phyloP scores from a whole-genome alignment of 116 monocot genomes.

The Dioscorea cayenensis region DNA sequence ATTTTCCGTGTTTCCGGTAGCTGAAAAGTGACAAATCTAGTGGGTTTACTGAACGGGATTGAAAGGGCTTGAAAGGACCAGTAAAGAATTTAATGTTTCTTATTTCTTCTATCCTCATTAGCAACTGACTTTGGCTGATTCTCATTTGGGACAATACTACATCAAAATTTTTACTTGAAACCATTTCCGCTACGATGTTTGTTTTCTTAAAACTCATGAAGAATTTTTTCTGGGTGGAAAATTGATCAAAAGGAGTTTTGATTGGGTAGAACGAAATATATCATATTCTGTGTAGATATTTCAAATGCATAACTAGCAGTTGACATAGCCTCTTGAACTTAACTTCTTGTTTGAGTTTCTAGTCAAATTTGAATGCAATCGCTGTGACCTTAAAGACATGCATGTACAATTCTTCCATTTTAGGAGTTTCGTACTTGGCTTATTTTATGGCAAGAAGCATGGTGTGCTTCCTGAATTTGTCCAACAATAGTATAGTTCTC shows the following conservation, averaged over 20 bases:
- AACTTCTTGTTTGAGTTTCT: too few relatives aligned
- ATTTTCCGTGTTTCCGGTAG: too few relatives aligned
- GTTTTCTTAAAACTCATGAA: not conserved
- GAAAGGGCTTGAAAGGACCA: too few relatives aligned
- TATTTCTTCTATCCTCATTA: not conserved
- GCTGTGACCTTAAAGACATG: too few relatives aligned
- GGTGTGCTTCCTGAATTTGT: too few relatives aligned
- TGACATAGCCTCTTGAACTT: not conserved
- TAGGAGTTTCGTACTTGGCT: too few relatives aligned
- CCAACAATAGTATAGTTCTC: too few relatives aligned
- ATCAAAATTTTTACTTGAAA: not conserved
- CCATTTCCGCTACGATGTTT: not conserved
- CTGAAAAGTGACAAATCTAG: too few relatives aligned
- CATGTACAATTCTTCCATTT: too few relatives aligned
- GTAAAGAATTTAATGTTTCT: not conserved
- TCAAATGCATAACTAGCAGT: not conserved
- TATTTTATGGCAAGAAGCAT: too few relatives aligned
- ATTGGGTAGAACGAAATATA: not conserved
- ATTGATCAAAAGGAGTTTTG: not conserved
- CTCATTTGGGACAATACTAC: not conserved
- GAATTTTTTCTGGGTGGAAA: not conserved
- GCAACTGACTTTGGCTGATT: not conserved
- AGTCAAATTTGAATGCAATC: too few relatives aligned
- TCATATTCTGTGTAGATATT: not conserved
- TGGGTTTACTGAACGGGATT: too few relatives aligned